Conservation (phyloP, 768 basidiomycete genomes). For the Kwoniella sp. region DNA sequence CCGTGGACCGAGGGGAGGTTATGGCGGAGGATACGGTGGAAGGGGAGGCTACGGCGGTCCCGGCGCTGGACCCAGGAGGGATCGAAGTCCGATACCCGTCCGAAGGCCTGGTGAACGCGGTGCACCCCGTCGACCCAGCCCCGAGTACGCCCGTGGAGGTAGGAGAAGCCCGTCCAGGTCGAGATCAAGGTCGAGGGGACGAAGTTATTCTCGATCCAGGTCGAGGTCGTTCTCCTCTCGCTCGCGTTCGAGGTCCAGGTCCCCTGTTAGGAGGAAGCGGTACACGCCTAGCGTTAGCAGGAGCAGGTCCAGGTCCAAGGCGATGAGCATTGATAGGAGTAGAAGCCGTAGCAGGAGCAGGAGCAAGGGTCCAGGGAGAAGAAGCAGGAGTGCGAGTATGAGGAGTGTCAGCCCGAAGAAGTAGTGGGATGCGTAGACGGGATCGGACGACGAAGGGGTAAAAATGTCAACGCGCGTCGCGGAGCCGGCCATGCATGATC, state of each 20-base stretch:
- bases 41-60: constrained; percentile 20
- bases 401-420: constrained; percentile 27
- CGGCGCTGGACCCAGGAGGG: constrained; percentile 18
- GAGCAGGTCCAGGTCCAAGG: constrained; percentile 17
- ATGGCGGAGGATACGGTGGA: constrained; percentile 22
- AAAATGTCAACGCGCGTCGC: no score
- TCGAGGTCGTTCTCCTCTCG: constrained; percentile 12
- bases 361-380: constrained; percentile 18
- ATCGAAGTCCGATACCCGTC: constrained; percentile 18
- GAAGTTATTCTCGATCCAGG: constrained; percentile 8
- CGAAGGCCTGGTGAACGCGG: constrained; percentile 16
- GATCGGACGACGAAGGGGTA: no score
- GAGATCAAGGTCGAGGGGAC: constrained; percentile 6
- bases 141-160: constrained; percentile 19
- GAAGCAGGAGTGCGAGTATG: constrained; percentile 27
- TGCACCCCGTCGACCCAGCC: constrained; percentile 20
- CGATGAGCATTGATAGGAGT: constrained; percentile 15
- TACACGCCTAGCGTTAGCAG: constrained; percentile 16
- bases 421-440: no score
- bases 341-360: constrained; percentile 23
- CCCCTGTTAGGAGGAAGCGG: constrained; percentile 16
- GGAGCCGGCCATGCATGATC: no score
- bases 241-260: constrained; percentile 11
- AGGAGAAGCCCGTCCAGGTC: neutral
- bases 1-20: constrained; percentile 10